These are phyloP conservation scores for Psilocybe subaeruginosa DNA, from an alignment of 768 basidiomycete species.

Conservation along the genomic window DNA sequence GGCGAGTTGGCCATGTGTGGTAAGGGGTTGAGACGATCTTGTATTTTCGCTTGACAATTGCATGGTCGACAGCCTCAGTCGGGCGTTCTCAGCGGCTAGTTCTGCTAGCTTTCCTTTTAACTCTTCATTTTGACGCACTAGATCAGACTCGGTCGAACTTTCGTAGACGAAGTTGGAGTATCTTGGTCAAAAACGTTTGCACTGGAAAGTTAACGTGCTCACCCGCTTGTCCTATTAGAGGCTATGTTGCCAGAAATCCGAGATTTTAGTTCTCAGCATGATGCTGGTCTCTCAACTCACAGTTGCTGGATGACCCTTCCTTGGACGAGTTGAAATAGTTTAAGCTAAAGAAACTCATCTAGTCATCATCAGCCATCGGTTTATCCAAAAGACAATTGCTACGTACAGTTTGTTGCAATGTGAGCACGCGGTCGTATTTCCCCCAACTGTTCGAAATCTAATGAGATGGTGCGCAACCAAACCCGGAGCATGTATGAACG, in stretches of 20 bases:
- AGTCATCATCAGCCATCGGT: not conserved
- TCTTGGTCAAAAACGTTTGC: not conserved
- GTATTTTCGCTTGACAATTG: not conserved
- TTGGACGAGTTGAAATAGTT: not conserved
- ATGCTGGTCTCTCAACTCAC: not conserved
- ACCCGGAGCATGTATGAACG: no score
- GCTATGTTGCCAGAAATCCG: not conserved
- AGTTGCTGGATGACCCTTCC: not conserved
- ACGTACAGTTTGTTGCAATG: not conserved
- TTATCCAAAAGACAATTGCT: not conserved
- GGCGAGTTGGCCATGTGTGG: not conserved
- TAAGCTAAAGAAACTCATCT: constrained; percentile 1
- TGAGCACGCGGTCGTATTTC: no score
- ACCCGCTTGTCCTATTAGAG: not conserved
- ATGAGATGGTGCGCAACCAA: no score
- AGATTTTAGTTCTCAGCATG: not conserved
- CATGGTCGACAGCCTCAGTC: not conserved
- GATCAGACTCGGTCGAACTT: not conserved
- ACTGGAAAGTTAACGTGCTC: not conserved
- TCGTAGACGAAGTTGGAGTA: not conserved
- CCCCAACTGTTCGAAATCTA: no score
- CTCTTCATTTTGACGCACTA: not conserved
- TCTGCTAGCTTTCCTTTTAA: not conserved
- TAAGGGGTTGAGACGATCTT: not conserved
- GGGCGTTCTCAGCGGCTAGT: not conserved